A percentile compares a stretch with the other conserved stretches of the same genome.
phyloP scores from a whole-genome alignment of 73 alveolate genomes.

The Tetrahymena malaccensis region DNA sequence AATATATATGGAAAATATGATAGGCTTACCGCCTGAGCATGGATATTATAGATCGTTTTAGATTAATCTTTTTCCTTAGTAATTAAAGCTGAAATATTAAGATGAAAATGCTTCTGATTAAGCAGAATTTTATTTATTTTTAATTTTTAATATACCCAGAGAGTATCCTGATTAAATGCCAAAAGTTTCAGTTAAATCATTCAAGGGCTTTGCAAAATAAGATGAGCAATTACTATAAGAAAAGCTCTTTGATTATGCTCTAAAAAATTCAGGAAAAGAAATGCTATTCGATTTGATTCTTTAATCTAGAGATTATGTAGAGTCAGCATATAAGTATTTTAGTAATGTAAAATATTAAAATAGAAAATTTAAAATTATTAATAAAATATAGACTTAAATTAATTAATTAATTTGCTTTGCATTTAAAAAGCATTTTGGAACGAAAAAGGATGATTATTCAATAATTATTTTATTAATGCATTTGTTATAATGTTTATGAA shows the following conservation, averaged over 20 bases:
- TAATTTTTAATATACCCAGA: background rate
- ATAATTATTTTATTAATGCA: no score
- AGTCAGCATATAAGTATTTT: background rate
- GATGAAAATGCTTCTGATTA: background rate
- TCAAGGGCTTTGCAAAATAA: background rate
- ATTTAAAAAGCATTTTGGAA: no score
- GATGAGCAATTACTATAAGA: background rate
- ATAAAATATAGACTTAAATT: no score
- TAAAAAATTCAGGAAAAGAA: background rate
- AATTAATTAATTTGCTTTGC: no score
- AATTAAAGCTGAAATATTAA: background rate
- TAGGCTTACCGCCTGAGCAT: background rate
- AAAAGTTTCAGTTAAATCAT: background rate
- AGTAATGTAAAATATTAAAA: background rate
- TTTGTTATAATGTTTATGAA: background rate
- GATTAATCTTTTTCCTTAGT: background rate
- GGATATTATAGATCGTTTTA: background rate
- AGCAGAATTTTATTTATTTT: background rate
- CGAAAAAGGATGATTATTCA: no score
- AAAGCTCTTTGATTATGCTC: background rate
- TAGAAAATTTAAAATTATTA: no score
- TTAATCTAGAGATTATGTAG: background rate
- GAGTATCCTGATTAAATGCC: background rate
- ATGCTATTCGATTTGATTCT: background rate
- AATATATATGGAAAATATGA: background rate